A percentile compares a stretch with the other conserved stretches of the same genome.
Evolutionary conservation across 2,329 filamentous ascomycete genomes (phyloP).

Genomic region (Cladosporium velox): DNA sequence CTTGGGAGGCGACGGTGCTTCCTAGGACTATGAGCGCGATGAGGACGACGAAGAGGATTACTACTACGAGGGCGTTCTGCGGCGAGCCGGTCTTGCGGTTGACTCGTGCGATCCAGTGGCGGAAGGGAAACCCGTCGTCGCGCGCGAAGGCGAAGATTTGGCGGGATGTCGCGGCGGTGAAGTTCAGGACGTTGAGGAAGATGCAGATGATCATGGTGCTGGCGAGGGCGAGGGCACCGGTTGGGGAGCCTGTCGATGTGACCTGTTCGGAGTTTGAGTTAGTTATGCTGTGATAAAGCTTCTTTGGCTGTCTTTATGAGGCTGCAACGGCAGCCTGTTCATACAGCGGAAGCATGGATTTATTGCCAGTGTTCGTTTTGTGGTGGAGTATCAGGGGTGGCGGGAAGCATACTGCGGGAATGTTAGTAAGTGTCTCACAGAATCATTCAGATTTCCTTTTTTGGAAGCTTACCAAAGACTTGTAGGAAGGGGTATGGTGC

Average conservation of each 20-base stretch:
- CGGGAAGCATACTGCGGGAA: no score
- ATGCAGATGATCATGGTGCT: slow-evolving; percentile 31
- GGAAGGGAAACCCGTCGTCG: slow-evolving; percentile 33
- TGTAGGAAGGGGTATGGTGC: slow-evolving; percentile 28
- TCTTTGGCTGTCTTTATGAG: no score
- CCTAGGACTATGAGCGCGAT: slow-evolving; percentile 33
- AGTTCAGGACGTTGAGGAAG: slow-evolving; percentile 26
- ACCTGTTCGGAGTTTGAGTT: background rate
- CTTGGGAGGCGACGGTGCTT: slow-evolving; percentile 35
- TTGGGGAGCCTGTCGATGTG: slow-evolving; percentile 28
- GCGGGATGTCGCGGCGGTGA: slow-evolving; percentile 42
- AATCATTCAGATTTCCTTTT: no score
- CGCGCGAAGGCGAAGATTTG: slow-evolving; percentile 47
- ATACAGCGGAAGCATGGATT: no score
- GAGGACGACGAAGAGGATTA: slow-evolving; percentile 28
- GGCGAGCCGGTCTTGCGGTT: slow-evolving; percentile 31
- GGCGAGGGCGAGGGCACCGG: slow-evolving; percentile 27
- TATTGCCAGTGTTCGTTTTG: no score
- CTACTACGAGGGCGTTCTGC: slow-evolving; percentile 29
- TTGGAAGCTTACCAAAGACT: slow-evolving; percentile 23
- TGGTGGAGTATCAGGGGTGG: no score
- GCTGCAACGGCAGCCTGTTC: no score
- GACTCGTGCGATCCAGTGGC: slow-evolving; percentile 28
- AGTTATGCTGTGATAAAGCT: no score
- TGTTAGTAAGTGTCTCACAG: no score